Evolutionary conservation across 768 basidiomycete species (phyloP), one percentile per base, ranked within the genome.

Genomic region (Amanita phalloides): DNA sequence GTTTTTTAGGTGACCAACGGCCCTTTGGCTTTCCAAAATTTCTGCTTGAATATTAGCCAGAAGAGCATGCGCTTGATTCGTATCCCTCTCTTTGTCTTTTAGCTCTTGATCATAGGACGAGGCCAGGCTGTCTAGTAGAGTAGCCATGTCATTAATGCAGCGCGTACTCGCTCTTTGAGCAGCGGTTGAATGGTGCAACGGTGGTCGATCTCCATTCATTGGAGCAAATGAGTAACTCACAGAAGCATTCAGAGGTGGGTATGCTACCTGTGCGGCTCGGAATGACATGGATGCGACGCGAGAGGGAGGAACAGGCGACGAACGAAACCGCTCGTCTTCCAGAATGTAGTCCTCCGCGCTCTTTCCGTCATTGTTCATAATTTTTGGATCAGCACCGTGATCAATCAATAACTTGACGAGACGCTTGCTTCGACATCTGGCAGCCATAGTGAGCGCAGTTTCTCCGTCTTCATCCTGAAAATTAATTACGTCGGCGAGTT

Each of bases 381-480:
- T 81, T 68, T 96, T 96, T 4, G 95, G 93, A 64, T 98, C 90
- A 0, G 92, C 96, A 6, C 92, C 93, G 60, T 97, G 88, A 66
- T 99, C 94, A 54, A 99, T 86, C 48, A 99, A 79, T 33, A 95
- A 76, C 64, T 94, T 96, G 58, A 98, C 93, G 4, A 99, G 77
- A 11, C 94, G 86, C 66, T 96, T 94, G 66, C 90, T 93, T 51
- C 96, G 74, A 63, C 94, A 97, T 39, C 96, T 78, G 11, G 96
- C 95, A 17, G 96, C 94, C 75, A 99, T 81, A 3, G 96, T 98
- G 55, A 99, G 68, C 9, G 96, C 92, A 6, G 96, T 98, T 69
- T 99, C 96, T 33, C 95, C 95, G 57, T 99, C 96, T 64, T 97
- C 93, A 63, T 98, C 95, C 64, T 96, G 96, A 65, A 97, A 98